Percentiles rank a stretch among this genome's conserved stretches.
phyloP scores from a whole-genome alignment of 768 basidiomycete genomes.

The Trametes cinnabarina region DNA sequence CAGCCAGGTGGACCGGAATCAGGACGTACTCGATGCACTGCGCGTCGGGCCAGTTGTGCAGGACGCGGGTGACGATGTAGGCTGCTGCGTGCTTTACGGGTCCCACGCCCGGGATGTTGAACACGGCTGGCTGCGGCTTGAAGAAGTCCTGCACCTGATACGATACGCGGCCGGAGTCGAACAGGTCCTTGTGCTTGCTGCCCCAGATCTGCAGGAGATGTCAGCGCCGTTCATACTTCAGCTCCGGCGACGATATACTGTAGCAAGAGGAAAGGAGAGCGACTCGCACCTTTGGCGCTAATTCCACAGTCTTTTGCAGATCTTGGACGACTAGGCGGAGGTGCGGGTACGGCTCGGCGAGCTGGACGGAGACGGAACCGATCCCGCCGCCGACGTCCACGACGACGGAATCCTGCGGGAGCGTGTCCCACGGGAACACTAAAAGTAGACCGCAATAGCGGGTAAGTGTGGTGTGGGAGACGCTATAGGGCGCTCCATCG shows the following conservation, averaged over 20 bases:
- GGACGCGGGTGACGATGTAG: constrained; percentile 7
- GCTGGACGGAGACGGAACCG: constrained; percentile 11
- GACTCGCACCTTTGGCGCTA: constrained; percentile 31
- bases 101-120: background rate
- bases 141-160: constrained; percentile 13
- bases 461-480: background rate
- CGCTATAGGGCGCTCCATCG: background rate
- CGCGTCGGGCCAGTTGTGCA: constrained; percentile 14
- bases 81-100: background rate
- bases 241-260: too few relatives aligned
- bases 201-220: background rate
- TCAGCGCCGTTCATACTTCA: too few relatives aligned
- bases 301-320: constrained; percentile 22
- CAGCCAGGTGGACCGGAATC: too few relatives aligned
- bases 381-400: constrained; percentile 22
- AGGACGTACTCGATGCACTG: background rate
- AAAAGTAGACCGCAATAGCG: too few relatives aligned
- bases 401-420: constrained; percentile 3
- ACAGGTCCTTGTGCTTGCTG: background rate
- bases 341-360: constrained; percentile 12
- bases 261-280: background rate
- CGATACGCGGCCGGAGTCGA: constrained; percentile 2
- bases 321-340: constrained; percentile 15
- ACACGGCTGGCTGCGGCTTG: background rate
- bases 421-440: constrained; percentile 18